Conservation (phyloP, 2,329 filamentous ascomycete species). For the Cryphonectria radicalis region DNA sequence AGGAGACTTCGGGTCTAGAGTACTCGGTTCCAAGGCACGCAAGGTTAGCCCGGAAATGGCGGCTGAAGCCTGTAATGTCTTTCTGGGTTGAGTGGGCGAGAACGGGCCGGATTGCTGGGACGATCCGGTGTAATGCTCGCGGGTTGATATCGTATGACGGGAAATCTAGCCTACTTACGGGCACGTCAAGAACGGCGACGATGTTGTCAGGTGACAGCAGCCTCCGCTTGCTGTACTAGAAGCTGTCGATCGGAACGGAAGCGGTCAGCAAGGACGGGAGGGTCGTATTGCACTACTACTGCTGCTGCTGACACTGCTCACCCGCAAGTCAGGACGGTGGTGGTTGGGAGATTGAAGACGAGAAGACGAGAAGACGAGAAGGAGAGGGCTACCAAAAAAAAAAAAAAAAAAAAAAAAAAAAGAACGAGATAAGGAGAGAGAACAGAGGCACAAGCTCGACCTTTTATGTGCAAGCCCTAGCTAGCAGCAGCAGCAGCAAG, state of each 20-base stretch:
- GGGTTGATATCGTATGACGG: not conserved
- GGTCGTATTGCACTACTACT: not conserved
- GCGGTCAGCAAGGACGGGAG: not conserved
- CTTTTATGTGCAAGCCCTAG: not conserved
- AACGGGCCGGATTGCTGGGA: not conserved
- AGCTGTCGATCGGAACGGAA: not conserved
- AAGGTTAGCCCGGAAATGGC: conserved; percentile 3
- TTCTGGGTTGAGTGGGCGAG: not conserved
- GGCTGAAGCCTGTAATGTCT: not conserved
- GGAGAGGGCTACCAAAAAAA: not conserved
- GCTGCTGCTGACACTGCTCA: not conserved
- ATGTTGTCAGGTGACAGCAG: not conserved
- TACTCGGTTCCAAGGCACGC: not conserved
- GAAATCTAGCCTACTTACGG: not conserved
- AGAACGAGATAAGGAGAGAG: too few species aligned
- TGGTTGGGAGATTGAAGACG: not conserved
- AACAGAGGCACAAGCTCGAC: not conserved
- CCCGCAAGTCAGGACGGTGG: not conserved
- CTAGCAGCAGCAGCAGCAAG: not conserved
- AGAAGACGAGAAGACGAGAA: not conserved
- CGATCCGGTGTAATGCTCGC: conserved; percentile 7
- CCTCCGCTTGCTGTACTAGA: not conserved
- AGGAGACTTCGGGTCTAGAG: conserved; percentile 2
- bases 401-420: not conserved
- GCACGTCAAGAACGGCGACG: not conserved